A percentile compares a stretch with the other conserved stretches of the same genome.
phyloP scores from a whole-genome alignment of 2,329 filamentous ascomycete genomes.

The Arthrobotrys megalospora region DNA sequence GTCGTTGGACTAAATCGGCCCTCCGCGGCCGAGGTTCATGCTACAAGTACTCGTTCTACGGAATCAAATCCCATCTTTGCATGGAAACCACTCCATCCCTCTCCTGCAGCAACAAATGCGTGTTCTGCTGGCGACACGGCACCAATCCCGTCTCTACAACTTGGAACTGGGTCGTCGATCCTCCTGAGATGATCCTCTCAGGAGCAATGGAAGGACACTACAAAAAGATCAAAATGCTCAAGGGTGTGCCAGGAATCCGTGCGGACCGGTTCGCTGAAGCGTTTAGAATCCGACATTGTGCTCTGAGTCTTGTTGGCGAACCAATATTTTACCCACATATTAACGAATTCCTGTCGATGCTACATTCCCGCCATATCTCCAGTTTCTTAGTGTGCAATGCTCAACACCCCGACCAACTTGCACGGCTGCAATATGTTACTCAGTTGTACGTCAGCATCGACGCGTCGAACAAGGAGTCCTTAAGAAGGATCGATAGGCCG shows the following conservation, averaged over 20 bases:
- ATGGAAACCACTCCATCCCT: constrained; percentile 98
- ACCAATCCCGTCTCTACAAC: constrained; percentile 97
- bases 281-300: constrained; percentile 93
- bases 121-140: constrained; percentile 98
- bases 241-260: constrained; percentile 90
- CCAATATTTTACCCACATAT: constrained; percentile 99
- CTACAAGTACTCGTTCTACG: constrained; percentile 98
- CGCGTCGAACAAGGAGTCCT: constrained; percentile 87
- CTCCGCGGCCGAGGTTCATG: constrained; percentile 93
- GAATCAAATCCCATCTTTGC: constrained; percentile 94
- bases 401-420: constrained; percentile 92
- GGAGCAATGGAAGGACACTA: constrained; percentile 94
- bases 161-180: constrained; percentile 96
- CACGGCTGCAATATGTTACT: constrained; percentile 84
- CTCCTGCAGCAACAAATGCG: constrained; percentile 97
- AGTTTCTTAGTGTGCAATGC: constrained; percentile 98
- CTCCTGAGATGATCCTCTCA: constrained; percentile 88
- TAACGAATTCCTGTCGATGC: constrained; percentile 87
- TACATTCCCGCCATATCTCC: constrained; percentile 89
- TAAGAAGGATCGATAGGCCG: constrained; percentile 90
- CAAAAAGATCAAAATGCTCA: constrained; percentile 97
- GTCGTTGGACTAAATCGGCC: constrained; percentile 97
- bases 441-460: constrained; percentile 98
- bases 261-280: constrained; percentile 93
- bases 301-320: constrained; percentile 91